Conservation (phyloP, 176 grass and related monocot species). For the Avena sativa region DNA sequence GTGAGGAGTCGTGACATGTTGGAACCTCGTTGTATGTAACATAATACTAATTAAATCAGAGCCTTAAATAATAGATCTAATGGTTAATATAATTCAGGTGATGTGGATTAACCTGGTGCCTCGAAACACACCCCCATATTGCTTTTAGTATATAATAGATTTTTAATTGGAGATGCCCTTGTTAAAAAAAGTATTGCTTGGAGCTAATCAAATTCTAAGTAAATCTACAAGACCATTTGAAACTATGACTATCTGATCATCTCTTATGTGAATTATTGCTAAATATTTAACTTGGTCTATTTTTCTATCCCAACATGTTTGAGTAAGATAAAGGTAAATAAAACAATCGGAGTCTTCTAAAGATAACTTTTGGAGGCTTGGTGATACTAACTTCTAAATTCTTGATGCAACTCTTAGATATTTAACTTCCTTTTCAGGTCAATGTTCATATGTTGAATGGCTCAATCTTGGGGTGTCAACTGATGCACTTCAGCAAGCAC, state of each 20-base stretch:
- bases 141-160: too few species aligned
- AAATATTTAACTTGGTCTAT: not conserved
- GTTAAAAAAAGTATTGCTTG: not conserved
- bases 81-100: too few species aligned
- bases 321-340: too few species aligned
- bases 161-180: not conserved
- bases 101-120: too few species aligned
- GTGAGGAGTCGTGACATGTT: too few species aligned
- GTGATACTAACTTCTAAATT: not conserved
- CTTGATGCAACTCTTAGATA: not conserved
- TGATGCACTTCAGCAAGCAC: slow-evolving; percentile 12
- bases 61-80: too few species aligned
- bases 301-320: too few species aligned
- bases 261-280: not conserved
- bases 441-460: slow-evolving; percentile 1
- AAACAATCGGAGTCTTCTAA: too few species aligned
- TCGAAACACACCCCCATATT: too few species aligned
- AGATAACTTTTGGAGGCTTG: too few species aligned
- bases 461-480: not conserved
- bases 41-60: too few species aligned
- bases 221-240: not conserved
- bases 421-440: not conserved
- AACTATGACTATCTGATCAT: not conserved
- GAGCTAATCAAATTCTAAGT: not conserved
- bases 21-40: too few species aligned